These are phyloP conservation scores for Metarhizium rileyi DNA, from an alignment of 2,329 filamentous ascomycete species.

Conservation along the genomic window DNA sequence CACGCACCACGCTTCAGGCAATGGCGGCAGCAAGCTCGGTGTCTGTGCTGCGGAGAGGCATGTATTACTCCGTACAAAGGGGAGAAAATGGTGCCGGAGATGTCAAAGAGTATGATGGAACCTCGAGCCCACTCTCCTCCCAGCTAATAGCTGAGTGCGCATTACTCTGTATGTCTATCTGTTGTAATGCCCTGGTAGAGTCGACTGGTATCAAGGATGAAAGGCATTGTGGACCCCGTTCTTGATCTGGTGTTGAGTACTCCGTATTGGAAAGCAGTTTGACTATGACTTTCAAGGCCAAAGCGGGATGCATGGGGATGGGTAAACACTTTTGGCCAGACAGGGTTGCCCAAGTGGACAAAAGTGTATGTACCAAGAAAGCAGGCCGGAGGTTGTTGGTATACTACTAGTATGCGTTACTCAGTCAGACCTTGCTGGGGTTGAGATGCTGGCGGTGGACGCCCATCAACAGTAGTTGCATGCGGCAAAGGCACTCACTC, in stretches of 20 bases:
- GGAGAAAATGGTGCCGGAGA: neutral
- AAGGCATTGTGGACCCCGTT: neutral
- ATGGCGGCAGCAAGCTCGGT: neutral
- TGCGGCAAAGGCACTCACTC: neutral
- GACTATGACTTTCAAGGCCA: neutral
- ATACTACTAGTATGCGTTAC: neutral
- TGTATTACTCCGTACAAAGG: neutral
- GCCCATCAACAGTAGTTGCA: neutral
- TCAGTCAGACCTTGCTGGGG: neutral
- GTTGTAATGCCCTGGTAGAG: neutral
- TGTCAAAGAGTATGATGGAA: neutral
- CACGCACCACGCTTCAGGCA: neutral
- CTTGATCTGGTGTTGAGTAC: neutral
- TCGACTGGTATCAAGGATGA: neutral
- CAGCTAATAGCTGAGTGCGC: neutral
- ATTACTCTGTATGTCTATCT: neutral
- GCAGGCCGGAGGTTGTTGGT: neutral
- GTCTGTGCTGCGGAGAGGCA: neutral
- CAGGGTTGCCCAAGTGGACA: neutral
- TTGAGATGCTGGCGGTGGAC: neutral
- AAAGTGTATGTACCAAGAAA: neutral
- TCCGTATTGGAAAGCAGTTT: neutral
- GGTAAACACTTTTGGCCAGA: neutral
- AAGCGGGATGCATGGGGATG: neutral
- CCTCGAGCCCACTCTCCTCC: neutral